Percentiles rank a stretch among this genome's conserved stretches.
Evolutionary conservation across 2,329 filamentous ascomycete species (phyloP).

Genomic region (Beauveria rudraprayagi): DNA sequence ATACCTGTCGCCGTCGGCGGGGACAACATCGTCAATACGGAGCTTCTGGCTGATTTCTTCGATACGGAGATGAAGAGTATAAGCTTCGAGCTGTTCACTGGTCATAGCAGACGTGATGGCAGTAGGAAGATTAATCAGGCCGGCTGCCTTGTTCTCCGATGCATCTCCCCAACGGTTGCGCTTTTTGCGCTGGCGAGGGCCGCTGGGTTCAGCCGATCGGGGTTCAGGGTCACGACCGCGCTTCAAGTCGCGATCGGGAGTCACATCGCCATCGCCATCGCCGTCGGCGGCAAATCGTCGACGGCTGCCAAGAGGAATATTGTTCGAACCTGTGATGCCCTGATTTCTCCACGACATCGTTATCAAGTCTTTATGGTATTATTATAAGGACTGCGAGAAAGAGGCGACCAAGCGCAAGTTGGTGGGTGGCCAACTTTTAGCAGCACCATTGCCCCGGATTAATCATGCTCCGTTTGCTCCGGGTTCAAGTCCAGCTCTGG

Average conservation of each 20-base stretch:
- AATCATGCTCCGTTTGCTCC: slow-evolving; percentile 1
- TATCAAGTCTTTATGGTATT: slow-evolving; percentile 13
- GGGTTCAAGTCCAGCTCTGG: too few species aligned
- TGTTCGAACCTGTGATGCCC: slow-evolving; percentile 96
- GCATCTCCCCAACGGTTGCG: slow-evolving; percentile 97
- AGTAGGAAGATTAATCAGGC: slow-evolving; percentile 93
- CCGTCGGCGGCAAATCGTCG: slow-evolving; percentile 65
- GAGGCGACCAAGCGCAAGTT: not conserved
- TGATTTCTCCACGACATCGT: slow-evolving; percentile 60
- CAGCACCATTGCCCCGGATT: not conserved
- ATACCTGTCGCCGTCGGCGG: slow-evolving; percentile 90
- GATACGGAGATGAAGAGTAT: slow-evolving; percentile 91
- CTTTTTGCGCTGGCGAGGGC: slow-evolving; percentile 88
- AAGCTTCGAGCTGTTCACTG: slow-evolving; percentile 94
- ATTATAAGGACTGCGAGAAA: not conserved
- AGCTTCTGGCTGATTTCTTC: slow-evolving; percentile 99
- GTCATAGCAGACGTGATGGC: slow-evolving; percentile 98
- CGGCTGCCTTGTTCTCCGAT: slow-evolving; percentile 96
- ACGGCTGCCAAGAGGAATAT: slow-evolving; percentile 85
- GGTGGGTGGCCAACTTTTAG: slow-evolving; percentile 7
- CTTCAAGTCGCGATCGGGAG: slow-evolving; percentile 51
- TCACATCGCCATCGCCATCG: slow-evolving; percentile 28
- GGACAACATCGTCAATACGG: slow-evolving; percentile 97
- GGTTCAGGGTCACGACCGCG: slow-evolving; percentile 88
- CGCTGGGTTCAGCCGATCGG: slow-evolving; percentile 58